Evolutionary conservation across 805 yeast genomes (phyloP).

Genomic region (Candida odintsovae): DNA sequence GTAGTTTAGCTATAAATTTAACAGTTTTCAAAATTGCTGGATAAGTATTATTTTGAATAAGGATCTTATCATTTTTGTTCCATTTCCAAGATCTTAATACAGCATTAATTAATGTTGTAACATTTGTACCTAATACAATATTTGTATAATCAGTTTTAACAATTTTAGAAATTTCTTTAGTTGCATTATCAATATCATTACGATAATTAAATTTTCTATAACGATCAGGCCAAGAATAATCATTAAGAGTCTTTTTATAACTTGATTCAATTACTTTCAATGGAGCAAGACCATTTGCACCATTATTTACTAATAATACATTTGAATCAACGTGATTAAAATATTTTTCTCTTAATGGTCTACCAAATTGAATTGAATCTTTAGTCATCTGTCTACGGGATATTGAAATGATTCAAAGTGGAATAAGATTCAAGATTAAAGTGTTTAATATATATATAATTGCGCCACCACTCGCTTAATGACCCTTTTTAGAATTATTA

Average conservation of each 20-base stretch:
- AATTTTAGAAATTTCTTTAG: constrained; percentile 33
- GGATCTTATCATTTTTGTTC: constrained; percentile 38
- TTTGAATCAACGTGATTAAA: constrained; percentile 35
- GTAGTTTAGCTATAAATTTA: constrained; percentile 18
- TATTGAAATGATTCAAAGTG: no score
- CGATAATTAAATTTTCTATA: constrained; percentile 28
- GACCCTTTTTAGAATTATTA: no score
- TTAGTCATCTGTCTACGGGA: constrained; percentile 1
- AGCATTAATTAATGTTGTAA: constrained; percentile 50
- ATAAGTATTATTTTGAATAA: constrained; percentile 17
- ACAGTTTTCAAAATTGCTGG: constrained; percentile 8
- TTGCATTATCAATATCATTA: constrained; percentile 26
- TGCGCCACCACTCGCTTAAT: no score
- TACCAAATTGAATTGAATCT: constrained; percentile 1
- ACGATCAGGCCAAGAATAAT: constrained; percentile 39
- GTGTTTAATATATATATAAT: no score
- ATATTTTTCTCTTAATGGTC: constrained; percentile 1
- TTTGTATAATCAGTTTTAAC: constrained; percentile 40
- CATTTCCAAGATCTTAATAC: constrained; percentile 47
- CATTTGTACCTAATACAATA: constrained; percentile 48
- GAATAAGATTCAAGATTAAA: no score
- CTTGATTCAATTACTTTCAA: constrained; percentile 35
- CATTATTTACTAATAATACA: constrained; percentile 49
- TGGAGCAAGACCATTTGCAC: constrained; percentile 54
- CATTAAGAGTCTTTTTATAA: constrained; percentile 21